Percentiles rank a stretch among this genome's conserved stretches.
Evolutionary conservation across 441 rosid genomes (phyloP).

Genomic region (Pelargonium australe): DNA sequence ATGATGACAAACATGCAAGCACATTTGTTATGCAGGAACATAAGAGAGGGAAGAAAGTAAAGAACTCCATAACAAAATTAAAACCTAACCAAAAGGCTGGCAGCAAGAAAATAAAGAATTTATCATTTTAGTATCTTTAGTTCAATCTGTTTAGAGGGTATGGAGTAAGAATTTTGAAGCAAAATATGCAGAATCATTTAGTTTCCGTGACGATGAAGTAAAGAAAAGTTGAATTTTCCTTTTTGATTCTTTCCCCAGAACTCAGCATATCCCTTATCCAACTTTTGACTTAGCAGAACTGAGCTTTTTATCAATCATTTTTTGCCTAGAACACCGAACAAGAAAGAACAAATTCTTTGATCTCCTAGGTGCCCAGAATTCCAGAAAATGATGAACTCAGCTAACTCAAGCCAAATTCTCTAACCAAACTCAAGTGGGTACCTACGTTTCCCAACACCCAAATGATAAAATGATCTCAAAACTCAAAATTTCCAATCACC

Average conservation of each 20-base stretch:
- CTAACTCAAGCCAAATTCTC: background rate
- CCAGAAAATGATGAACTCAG: background rate
- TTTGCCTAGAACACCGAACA: background rate
- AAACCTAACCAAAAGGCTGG: background rate
- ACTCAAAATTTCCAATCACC: background rate
- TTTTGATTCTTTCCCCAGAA: background rate
- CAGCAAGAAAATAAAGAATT: background rate
- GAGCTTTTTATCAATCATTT: background rate
- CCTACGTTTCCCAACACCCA: background rate
- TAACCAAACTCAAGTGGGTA: background rate
- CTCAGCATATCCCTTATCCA: background rate
- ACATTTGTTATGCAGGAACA: background rate
- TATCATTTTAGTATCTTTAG: background rate
- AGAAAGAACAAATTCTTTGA: background rate
- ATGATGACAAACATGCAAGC: background rate
- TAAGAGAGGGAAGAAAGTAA: background rate
- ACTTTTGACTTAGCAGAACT: background rate
- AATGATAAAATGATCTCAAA: background rate
- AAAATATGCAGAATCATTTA: background rate
- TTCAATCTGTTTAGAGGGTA: background rate
- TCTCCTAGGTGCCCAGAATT: background rate
- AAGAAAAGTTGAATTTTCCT: conserved; percentile 2
- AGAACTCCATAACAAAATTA: background rate
- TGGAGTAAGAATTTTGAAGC: background rate
- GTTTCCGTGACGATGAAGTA: background rate